phyloP scores from a whole-genome alignment of 352 stramenopile species.

The Thalassiosira sp. region DNA sequence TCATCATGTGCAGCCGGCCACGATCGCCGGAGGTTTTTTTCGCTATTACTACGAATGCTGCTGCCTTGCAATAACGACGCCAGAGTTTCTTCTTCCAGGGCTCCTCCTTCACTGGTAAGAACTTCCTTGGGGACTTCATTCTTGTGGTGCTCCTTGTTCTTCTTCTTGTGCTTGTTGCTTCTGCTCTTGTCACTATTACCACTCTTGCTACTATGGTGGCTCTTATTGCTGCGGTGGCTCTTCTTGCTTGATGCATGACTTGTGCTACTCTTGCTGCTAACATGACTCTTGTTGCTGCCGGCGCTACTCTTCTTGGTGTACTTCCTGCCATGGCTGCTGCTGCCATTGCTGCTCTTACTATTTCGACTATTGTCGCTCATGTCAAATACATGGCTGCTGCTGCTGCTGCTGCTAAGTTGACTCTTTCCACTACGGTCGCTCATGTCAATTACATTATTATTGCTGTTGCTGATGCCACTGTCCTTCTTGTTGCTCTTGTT shows the following conservation, averaged over 20 bases:
- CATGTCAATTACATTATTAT: not conserved
- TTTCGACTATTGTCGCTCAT: not conserved
- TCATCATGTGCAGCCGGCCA: no score
- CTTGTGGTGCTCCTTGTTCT: not conserved
- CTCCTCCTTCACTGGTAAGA: no score
- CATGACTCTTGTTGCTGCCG: not conserved
- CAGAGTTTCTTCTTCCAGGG: no score
- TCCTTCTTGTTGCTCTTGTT: no score
- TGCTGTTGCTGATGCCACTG: not conserved
- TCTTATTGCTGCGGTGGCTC: not conserved
- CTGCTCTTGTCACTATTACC: not conserved
- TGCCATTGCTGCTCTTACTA: not conserved
- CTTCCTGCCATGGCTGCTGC: not conserved
- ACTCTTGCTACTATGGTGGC: not conserved
- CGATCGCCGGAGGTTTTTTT: no score
- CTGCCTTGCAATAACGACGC: no score
- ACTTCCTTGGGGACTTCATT: no score
- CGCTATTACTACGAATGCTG: no score
- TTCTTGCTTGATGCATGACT: not conserved
- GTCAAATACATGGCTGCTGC: not conserved
- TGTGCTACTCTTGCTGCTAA: not conserved
- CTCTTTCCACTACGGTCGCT: not conserved
- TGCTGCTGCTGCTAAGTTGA: not conserved
- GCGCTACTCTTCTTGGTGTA: not conserved
- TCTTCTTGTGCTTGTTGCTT: not conserved